These are phyloP conservation scores for Fusarium sp. DNA, from an alignment of 2,329 filamentous ascomycete species.

Conservation along the genomic window DNA sequence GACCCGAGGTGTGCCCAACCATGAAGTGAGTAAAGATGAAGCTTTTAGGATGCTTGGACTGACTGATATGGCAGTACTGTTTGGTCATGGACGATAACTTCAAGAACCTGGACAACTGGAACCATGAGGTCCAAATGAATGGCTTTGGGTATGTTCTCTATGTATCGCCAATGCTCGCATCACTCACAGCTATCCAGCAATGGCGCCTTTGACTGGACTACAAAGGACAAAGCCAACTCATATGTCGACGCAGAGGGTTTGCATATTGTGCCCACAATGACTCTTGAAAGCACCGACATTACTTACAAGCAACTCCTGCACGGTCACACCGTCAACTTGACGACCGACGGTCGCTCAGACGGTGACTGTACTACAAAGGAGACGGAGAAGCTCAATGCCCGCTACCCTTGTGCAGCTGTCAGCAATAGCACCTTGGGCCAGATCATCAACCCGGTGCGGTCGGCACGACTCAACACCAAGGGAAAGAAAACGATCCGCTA, in stretches of 20 bases:
- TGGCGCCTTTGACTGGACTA: slow-evolving; percentile 65
- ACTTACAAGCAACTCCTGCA: slow-evolving; percentile 51
- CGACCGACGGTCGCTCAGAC: slow-evolving; percentile 46
- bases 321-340: slow-evolving; percentile 58
- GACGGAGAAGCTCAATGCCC: slow-evolving; percentile 24
- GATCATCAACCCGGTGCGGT: slow-evolving; percentile 62
- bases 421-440: slow-evolving; percentile 57
- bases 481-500: slow-evolving; percentile 60
- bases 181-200: slow-evolving; percentile 25
- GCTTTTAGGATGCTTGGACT: not conserved
- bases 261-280: slow-evolving; percentile 63
- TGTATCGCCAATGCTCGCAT: fast-evolving
- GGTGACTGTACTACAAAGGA: slow-evolving; percentile 53
- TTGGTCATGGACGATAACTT: slow-evolving; percentile 42
- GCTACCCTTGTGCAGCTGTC: slow-evolving; percentile 50
- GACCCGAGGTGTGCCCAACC: slow-evolving; percentile 25
- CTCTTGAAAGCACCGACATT: slow-evolving; percentile 45
- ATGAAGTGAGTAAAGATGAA: slow-evolving; percentile 26
- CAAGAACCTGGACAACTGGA: slow-evolving; percentile 56
- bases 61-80: slow-evolving; percentile 34
- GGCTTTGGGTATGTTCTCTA: slow-evolving; percentile 52
- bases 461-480: slow-evolving; percentile 56
- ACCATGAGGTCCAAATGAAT: slow-evolving; percentile 55
- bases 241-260: slow-evolving; percentile 59
- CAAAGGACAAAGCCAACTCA: slow-evolving; percentile 57